Evolutionary conservation across 2,329 filamentous ascomycete genomes (phyloP).

Genomic region (Clonostachys byssicola): DNA sequence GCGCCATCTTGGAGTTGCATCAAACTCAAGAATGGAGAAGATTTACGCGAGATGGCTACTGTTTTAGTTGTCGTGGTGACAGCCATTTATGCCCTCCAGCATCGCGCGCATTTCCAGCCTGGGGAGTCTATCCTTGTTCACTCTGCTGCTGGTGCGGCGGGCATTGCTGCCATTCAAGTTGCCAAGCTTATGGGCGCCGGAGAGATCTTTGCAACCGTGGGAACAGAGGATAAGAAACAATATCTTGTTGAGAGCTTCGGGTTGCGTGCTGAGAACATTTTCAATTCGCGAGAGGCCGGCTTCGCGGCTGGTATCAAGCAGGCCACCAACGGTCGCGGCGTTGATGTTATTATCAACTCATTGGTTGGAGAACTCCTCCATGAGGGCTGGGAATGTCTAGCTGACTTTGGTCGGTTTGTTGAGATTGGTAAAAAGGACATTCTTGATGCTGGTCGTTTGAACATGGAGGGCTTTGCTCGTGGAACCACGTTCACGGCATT

Average conservation of each 20-base stretch:
- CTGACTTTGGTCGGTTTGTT: slow-evolving; percentile 22
- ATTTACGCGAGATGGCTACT: neutral
- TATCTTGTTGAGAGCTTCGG: slow-evolving; percentile 14
- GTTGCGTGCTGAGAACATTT: slow-evolving; percentile 13
- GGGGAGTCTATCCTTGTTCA: slow-evolving; percentile 21
- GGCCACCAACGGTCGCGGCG: slow-evolving; percentile 16
- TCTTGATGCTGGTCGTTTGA: slow-evolving; percentile 19
- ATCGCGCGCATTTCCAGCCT: neutral
- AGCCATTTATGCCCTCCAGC: neutral
- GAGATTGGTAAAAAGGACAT: slow-evolving; percentile 18
- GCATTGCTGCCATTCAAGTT: slow-evolving; percentile 29
- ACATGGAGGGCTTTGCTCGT: slow-evolving; percentile 27
- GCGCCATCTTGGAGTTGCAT: too few species aligned
- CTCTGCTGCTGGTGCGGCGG: slow-evolving; percentile 23
- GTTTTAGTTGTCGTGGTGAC: neutral
- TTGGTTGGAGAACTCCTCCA: slow-evolving; percentile 17
- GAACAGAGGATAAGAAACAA: slow-evolving; percentile 19
- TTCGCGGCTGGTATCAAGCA: slow-evolving; percentile 13
- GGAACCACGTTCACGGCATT: slow-evolving; percentile 8
- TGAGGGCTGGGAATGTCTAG: slow-evolving; percentile 22
- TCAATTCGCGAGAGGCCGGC: slow-evolving; percentile 13
- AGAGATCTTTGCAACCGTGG: slow-evolving; percentile 24
- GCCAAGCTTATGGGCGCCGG: slow-evolving; percentile 18
- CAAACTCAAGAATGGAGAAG: too few species aligned
- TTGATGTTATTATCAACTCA: slow-evolving; percentile 24